These are phyloP conservation scores for Pythium sukuiense DNA, from an alignment of 352 stramenopile species.

Conservation along the genomic window DNA sequence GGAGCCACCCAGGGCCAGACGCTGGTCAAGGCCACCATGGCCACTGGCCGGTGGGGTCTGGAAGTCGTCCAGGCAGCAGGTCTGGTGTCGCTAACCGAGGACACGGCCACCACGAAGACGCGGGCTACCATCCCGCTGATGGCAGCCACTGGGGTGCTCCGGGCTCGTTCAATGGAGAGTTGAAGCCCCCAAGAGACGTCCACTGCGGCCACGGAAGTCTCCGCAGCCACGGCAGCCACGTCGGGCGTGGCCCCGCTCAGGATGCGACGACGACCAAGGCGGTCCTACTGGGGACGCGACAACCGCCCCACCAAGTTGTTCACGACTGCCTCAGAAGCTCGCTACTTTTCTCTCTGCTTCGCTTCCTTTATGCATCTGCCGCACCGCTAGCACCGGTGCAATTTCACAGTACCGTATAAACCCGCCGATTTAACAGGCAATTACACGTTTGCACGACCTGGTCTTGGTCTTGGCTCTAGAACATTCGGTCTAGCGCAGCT, in stretches of 20 bases:
- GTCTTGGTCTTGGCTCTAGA: not conserved
- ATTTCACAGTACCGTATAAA: no score
- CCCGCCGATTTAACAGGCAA: not conserved
- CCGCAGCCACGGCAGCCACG: not conserved
- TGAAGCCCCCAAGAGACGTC: not conserved
- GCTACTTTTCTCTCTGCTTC: not conserved
- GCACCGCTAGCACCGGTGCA: not conserved
- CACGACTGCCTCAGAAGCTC: not conserved
- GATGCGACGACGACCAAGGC: not conserved
- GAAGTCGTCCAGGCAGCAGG: not conserved
- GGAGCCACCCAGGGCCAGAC: not conserved
- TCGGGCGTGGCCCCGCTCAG: not conserved
- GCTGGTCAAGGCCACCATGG: not conserved
- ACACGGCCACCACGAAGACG: not conserved
- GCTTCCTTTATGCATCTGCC: not conserved
- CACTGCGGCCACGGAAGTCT: not conserved
- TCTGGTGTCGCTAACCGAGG: not conserved
- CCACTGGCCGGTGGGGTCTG: not conserved
- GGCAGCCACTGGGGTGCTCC: not conserved
- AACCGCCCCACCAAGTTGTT: not conserved
- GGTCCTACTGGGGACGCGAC: not conserved
- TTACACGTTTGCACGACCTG: not conserved
- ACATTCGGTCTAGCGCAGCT: not conserved
- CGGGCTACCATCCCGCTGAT: not conserved
- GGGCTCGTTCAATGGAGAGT: not conserved